Percentiles rank a stretch among this genome's conserved stretches.
These are phyloP conservation scores for Amanita inopinata DNA, from an alignment of 768 basidiomycete species.

Conservation along the genomic window DNA sequence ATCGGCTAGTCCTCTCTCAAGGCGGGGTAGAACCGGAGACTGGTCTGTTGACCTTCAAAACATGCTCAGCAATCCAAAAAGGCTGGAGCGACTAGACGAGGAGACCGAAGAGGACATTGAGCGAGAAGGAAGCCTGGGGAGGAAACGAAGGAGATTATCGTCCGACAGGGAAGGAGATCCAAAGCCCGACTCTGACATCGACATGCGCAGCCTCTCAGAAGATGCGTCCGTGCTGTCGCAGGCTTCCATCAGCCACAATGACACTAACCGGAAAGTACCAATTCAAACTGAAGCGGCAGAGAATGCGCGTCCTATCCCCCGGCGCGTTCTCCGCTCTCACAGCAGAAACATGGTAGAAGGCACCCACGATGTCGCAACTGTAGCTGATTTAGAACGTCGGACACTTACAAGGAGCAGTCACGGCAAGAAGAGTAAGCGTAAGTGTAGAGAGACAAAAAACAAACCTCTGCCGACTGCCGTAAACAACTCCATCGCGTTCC, in stretches of 20 bases:
- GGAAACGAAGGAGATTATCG: constrained; percentile 3
- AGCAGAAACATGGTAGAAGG: neutral
- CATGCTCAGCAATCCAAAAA: neutral
- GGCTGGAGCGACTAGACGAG: constrained; percentile 4
- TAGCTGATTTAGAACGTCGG: too few relatives aligned
- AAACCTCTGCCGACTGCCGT: neutral
- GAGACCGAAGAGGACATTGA: constrained; percentile 3
- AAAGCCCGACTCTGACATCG: constrained; percentile 1
- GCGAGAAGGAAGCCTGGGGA: neutral
- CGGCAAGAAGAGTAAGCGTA: neutral
- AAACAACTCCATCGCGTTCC: neutral
- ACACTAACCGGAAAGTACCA: too few relatives aligned
- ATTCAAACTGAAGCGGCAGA: too few relatives aligned
- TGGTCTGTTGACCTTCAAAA: constrained; percentile 1
- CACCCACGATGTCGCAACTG: neutral
- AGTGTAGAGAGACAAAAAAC: neutral
- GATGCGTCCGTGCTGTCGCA: neutral
- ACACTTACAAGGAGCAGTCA: neutral
- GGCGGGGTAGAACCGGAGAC: neutral
- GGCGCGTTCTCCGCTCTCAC: constrained; percentile 4
- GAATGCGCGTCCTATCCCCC: too few relatives aligned
- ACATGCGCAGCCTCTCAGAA: neutral
- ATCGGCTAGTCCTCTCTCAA: constrained; percentile 3
- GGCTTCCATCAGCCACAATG: neutral
- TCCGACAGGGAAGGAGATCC: neutral